Evolutionary conservation across 208 protist species (phyloP).

Genomic region (Borovskyia barvae): DNA sequence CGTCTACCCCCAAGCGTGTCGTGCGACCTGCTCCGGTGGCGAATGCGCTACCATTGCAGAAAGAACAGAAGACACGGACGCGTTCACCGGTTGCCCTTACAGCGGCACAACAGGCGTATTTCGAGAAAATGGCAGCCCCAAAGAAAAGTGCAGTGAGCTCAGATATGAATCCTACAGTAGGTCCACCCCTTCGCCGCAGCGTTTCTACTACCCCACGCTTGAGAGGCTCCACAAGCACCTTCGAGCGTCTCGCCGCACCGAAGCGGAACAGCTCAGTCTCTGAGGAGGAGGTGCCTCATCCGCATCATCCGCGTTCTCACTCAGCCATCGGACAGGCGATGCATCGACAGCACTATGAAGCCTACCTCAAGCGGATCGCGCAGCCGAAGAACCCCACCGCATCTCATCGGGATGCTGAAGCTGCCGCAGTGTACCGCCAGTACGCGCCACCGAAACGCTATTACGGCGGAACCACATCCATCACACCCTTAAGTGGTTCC

Average conservation of each 20-base stretch:
- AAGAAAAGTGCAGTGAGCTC: too few relatives aligned
- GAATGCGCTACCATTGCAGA: too few relatives aligned
- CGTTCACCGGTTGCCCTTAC: not conserved
- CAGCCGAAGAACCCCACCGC: constrained; percentile 14
- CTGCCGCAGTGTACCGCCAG: not conserved
- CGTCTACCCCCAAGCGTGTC: too few relatives aligned
- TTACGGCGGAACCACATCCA: constrained; percentile 21
- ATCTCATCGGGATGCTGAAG: constrained; percentile 1
- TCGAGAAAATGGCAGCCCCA: constrained; percentile 21
- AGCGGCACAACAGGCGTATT: constrained; percentile 6
- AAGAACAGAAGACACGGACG: not conserved
- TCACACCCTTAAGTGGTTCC: not conserved
- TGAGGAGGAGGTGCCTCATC: not conserved
- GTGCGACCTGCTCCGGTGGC: too few relatives aligned
- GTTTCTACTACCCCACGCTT: too few relatives aligned
- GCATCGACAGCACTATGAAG: not conserved
- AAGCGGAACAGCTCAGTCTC: not conserved
- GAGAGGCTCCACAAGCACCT: constrained; percentile 1
- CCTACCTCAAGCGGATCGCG: constrained; percentile 26
- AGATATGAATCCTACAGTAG: too few relatives aligned
- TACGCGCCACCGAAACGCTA: constrained; percentile 7
- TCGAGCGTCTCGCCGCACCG: constrained; percentile 16
- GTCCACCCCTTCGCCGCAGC: too few relatives aligned
- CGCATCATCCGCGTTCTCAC: not conserved
- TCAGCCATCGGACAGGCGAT: not conserved